phyloP scores from a whole-genome alignment of 345 rosid genomes.

The Noccaea caerulescens region DNA sequence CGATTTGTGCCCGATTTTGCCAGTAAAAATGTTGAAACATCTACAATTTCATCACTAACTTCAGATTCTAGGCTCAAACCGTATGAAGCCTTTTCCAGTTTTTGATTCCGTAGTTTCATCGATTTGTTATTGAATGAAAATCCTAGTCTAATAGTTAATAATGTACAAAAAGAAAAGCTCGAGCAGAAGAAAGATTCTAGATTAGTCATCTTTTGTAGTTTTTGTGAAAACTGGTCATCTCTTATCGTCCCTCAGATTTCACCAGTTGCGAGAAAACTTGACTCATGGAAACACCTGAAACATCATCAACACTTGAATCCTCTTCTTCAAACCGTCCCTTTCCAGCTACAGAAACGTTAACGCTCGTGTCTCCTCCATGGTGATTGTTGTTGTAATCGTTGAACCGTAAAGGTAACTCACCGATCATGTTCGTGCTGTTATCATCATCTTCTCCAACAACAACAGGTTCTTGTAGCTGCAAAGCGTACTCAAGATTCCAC shows the following conservation, averaged over 20 bases:
- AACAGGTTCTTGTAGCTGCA: conserved; percentile 76
- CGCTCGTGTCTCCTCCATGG: conserved; percentile 39
- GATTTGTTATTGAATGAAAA: neutral
- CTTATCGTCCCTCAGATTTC: conserved; percentile 76
- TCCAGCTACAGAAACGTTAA: conserved; percentile 34
- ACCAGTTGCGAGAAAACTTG: conserved; percentile 84
- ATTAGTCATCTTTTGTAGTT: neutral
- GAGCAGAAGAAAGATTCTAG: no score
- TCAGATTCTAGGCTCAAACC: neutral
- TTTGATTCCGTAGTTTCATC: no score
- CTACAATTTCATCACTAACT: no score
- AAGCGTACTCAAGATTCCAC: conserved; percentile 90
- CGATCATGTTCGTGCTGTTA: conserved; percentile 74
- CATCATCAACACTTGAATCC: conserved; percentile 52
- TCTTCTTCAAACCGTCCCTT: conserved; percentile 45
- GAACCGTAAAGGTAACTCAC: conserved; percentile 62
- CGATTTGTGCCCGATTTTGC: neutral
- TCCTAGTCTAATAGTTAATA: neutral
- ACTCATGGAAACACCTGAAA: conserved; percentile 71
- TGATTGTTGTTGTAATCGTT: conserved; percentile 54
- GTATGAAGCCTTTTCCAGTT: neutral
- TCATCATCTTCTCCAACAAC: conserved; percentile 70
- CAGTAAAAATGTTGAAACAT: neutral
- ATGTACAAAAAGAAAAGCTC: neutral
- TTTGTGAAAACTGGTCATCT: neutral